Base-by-base conservation (phyloP, 768 basidiomycete genomes). In the Russula ochroleuca region DNA sequence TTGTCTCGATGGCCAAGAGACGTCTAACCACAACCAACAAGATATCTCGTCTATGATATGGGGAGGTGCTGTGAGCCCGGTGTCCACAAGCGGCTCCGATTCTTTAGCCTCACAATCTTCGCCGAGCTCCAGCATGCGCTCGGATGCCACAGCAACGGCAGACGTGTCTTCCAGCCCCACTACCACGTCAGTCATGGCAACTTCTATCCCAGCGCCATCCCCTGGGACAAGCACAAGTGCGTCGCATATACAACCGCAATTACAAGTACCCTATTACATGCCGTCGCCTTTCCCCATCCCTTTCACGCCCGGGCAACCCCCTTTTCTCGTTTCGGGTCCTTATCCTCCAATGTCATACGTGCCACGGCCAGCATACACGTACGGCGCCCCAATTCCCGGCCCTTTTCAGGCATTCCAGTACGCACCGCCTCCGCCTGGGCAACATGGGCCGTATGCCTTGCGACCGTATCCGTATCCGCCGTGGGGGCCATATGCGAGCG, bases 231-330 rank as follows among this genome's bases (percentile, higher is more conserved):
- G 59, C 59, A 25, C 70, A 28, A 69, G 69, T 47, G 59, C 72
- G 45, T 69, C 73, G 25, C 69, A 70, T 35, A 55, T 61, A 28
- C 68, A 67, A 25, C 69, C 66, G 3, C 67, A 65, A 23, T 53
- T 62, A 5, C 64, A 63, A 50, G 70, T 73, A 35, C 75, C 77
- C 10, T 80, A 76, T 68, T 79, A 78, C 62, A 69, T 76, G 69
- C 73, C 75, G 13, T 71, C 73, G 13, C 74, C 78, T 1, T 76
- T 73, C 64, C 58, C 70, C n/a, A 68, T 75, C 64, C 70, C 74
- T 15, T 71, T 69, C 8, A 68, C 68, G 23, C 52, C 62, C 14
- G 59, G 54, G 19, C 67, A 65, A 45, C 68, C 67, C n/a, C 69
- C 68, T 35, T 62, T 65, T 64, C 68, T 54, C 50, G 58, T 61